Conservation (phyloP, 202 grass and related monocot genomes). For the Schoenoplectus triqueter region DNA sequence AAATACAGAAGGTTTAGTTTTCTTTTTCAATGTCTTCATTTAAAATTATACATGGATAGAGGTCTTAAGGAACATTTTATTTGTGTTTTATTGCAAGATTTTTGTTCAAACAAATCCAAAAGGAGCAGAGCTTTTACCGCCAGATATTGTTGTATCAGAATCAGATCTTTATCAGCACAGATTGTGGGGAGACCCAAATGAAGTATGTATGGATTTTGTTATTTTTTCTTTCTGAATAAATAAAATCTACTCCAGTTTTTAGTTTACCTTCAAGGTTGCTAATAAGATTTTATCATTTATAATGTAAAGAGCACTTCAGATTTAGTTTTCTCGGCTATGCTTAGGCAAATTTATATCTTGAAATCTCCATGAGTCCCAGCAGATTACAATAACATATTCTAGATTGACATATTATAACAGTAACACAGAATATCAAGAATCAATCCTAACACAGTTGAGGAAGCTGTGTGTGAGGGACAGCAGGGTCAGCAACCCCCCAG, state of each 20-base stretch:
- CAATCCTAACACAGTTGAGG: neutral
- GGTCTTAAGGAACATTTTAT: neutral
- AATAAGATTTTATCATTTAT: neutral
- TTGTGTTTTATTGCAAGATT: slow-evolving; percentile 28
- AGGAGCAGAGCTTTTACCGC: slow-evolving; percentile 38
- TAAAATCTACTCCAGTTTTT: neutral
- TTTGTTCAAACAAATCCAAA: slow-evolving; percentile 41
- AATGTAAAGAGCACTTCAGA: neutral
- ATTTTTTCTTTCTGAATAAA: neutral
- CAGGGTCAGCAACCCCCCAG: neutral
- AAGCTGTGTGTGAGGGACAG: neutral
- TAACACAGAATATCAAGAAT: slow-evolving; percentile 1
- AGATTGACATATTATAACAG: neutral
- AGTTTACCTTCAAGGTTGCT: neutral
- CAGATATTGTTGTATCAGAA: slow-evolving; percentile 37
- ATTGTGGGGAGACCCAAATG: slow-evolving; percentile 43
- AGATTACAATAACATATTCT: neutral
- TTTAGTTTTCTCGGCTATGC: neutral
- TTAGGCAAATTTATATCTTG: neutral
- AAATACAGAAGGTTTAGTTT: slow-evolving; percentile 4
- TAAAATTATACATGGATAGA: neutral
- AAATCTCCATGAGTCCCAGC: neutral
- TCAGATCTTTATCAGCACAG: slow-evolving; percentile 44
- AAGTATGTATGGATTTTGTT: slow-evolving; percentile 24
- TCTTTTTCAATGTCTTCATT: neutral